Evolutionary conservation across 169 alveolate species (phyloP).

Genomic region (Plasmodium sp.): DNA sequence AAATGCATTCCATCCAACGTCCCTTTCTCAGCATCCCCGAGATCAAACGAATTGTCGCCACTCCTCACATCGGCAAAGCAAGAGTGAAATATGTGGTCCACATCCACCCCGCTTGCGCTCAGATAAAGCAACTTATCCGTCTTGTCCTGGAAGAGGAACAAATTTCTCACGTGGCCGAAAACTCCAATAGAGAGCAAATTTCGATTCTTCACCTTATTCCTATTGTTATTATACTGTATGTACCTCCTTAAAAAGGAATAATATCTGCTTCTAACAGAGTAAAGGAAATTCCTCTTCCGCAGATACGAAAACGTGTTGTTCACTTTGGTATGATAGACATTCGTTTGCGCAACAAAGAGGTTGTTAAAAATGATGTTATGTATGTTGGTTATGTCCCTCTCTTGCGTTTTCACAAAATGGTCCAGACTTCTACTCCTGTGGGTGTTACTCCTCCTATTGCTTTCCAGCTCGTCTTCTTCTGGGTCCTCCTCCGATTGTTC

Average conservation of each 20-base stretch:
- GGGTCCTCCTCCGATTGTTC: constrained; percentile 1
- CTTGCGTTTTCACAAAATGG: constrained; percentile 11
- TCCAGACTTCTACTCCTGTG: constrained; percentile 12
- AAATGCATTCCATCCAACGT: not conserved
- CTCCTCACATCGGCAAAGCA: not conserved
- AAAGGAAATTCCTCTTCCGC: constrained; percentile 23
- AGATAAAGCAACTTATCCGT: constrained; percentile 28
- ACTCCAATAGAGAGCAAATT: constrained; percentile 51
- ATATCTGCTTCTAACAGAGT: constrained; percentile 50
- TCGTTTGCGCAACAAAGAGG: constrained; percentile 36
- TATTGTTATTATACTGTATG: constrained; percentile 30
- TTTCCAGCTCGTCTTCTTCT: not conserved
- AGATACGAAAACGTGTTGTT: constrained; percentile 45
- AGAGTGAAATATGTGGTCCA: constrained; percentile 29
- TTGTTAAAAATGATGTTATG: constrained; percentile 60
- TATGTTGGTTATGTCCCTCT: constrained; percentile 31
- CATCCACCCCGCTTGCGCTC: not conserved
- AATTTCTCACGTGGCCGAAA: constrained; percentile 17
- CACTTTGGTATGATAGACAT: constrained; percentile 60
- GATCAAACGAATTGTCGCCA: not conserved
- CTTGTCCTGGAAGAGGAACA: constrained; percentile 39
- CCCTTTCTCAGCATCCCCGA: not conserved
- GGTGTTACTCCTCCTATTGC: not conserved
- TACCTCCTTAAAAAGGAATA: constrained; percentile 47
- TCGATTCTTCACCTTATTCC: not conserved